phyloP scores from a whole-genome alignment of 2,329 filamentous ascomycete species.

The Xylaria sp. region DNA sequence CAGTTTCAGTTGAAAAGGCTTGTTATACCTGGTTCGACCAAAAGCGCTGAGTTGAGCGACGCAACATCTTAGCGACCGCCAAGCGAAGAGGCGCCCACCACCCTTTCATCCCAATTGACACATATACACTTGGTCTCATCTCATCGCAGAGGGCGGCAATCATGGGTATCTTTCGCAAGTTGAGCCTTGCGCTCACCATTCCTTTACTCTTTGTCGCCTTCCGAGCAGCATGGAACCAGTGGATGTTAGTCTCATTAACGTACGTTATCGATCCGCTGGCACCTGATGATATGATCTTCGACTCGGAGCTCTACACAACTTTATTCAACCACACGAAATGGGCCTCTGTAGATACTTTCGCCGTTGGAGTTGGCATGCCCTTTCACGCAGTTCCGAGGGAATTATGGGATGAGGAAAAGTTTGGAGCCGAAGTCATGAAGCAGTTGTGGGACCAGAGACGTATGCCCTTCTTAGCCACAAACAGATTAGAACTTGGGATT shows the following conservation, averaged over 20 bases:
- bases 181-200: conserved; percentile 21
- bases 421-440: conserved; percentile 29
- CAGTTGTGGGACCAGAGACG: conserved; percentile 31
- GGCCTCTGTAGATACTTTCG: conserved; percentile 28
- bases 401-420: conserved; percentile 18
- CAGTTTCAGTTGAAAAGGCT: not conserved
- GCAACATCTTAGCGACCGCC: not conserved
- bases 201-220: conserved; percentile 20
- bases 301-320: conserved; percentile 27
- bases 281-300: conserved; percentile 26
- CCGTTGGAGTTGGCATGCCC: conserved; percentile 25
- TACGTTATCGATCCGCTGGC: conserved; percentile 29
- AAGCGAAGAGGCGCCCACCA: not conserved
- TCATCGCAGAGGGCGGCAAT: not conserved
- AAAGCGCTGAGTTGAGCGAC: not conserved
- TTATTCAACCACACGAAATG: conserved; percentile 28
- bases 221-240: conserved; percentile 25
- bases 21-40: not conserved
- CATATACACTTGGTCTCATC: not conserved
- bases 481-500: not conserved
- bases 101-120: not conserved
- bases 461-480: not conserved
- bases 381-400: conserved; percentile 11
- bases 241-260: conserved; percentile 23
- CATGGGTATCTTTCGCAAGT: conserved; percentile 28